phyloP scores from a whole-genome alignment of 768 basidiomycete species.

The Trametes villosa region DNA sequence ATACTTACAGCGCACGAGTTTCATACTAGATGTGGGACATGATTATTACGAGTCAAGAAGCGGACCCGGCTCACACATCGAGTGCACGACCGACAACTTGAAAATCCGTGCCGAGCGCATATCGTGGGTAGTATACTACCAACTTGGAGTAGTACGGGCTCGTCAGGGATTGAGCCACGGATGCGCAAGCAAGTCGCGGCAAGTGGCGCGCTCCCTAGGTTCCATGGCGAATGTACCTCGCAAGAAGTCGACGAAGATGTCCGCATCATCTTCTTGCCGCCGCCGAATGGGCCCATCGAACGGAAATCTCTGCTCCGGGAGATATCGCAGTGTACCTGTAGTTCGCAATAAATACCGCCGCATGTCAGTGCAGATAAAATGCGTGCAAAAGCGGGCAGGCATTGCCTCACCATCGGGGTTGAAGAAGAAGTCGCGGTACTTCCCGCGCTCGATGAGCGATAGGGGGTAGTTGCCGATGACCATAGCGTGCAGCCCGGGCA shows the following conservation, averaged over 20 bases:
- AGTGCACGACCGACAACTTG: too few relatives aligned
- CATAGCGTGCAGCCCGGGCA: conserved; percentile 5
- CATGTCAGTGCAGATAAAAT: neutral
- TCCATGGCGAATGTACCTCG: neutral
- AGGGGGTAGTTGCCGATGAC: conserved; percentile 9
- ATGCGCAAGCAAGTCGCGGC: neutral
- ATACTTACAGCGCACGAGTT: too few relatives aligned
- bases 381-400: neutral
- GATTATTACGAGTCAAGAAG: too few relatives aligned
- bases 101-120: too few relatives aligned
- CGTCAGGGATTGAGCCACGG: conserved; percentile 1
- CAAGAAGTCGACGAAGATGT: neutral
- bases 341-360: too few relatives aligned
- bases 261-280: neutral
- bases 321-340: neutral
- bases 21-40: too few relatives aligned
- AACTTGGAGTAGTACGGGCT: too few relatives aligned
- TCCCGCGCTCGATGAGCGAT: conserved; percentile 6
- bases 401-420: conserved; percentile 9
- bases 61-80: too few relatives aligned
- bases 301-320: neutral
- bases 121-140: too few relatives aligned
- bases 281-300: neutral
- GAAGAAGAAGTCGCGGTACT: conserved; percentile 7
- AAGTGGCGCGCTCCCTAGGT: neutral